A percentile compares a stretch with the other conserved stretches of the same genome.
Conservation (phyloP, 2,329 filamentous ascomycete species). For the Colletotrichum scovillei region DNA sequence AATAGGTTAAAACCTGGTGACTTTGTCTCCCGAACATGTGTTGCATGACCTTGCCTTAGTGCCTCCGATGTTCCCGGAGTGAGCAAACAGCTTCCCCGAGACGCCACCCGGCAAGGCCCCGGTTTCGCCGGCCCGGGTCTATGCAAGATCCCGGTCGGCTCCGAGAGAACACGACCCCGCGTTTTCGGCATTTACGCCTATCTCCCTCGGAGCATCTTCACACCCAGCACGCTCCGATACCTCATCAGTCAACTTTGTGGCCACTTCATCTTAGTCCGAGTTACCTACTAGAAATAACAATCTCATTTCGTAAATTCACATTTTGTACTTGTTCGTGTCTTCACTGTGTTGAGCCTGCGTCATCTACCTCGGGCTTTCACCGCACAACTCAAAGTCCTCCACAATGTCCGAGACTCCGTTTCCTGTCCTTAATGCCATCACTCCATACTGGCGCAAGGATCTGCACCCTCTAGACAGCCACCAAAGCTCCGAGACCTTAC, state of each 20-base stretch:
- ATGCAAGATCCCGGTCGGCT: constrained; percentile 12
- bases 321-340: neutral
- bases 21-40: neutral
- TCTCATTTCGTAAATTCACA: neutral
- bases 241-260: neutral
- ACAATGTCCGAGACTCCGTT: constrained; percentile 4
- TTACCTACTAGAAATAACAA: no score
- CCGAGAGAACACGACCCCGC: constrained; percentile 15
- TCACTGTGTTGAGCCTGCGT: neutral
- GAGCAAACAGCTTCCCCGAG: neutral
- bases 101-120: neutral
- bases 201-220: neutral
- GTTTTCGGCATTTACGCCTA: neutral
- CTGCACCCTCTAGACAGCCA: constrained; percentile 31
- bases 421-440: constrained; percentile 16
- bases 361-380: neutral
- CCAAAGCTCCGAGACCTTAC: constrained; percentile 28
- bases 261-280: neutral
- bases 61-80: neutral
- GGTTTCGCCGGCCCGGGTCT: constrained; percentile 2
- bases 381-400: neutral
- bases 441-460: constrained; percentile 29
- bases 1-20: neutral
- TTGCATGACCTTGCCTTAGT: neutral
- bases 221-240: neutral